These are phyloP conservation scores for Amanita rimosa DNA, from an alignment of 768 basidiomycete genomes.

Conservation along the genomic window DNA sequence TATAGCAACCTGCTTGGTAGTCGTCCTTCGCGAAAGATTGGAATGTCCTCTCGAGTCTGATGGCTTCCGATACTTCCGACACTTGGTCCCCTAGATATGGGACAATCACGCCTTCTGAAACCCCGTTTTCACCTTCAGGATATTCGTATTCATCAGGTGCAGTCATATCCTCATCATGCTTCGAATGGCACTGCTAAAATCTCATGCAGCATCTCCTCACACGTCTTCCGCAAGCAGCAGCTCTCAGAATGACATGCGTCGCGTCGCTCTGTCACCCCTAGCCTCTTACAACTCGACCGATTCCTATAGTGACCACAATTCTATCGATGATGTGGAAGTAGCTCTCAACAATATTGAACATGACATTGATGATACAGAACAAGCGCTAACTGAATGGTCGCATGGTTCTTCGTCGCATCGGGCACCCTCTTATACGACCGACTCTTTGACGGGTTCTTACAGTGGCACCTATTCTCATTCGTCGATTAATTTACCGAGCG, in stretches of 20 bases:
- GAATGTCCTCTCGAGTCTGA: slow-evolving; percentile 11
- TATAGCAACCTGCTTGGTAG: slow-evolving; percentile 4
- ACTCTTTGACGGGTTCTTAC: slow-evolving; percentile 27
- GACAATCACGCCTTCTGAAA: slow-evolving; percentile 42
- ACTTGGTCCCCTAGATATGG: slow-evolving; percentile 54
- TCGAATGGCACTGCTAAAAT: slow-evolving; percentile 1
- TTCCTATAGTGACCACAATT: slow-evolving; percentile 41
- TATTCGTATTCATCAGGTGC: slow-evolving; percentile 45
- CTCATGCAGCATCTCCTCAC: slow-evolving; percentile 28
- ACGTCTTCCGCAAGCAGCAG: slow-evolving; percentile 39
- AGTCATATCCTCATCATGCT: slow-evolving; percentile 21
- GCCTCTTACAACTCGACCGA: slow-evolving; percentile 24
- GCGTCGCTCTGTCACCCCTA: slow-evolving; percentile 44
- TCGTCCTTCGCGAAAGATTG: slow-evolving; percentile 1
- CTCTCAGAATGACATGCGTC: slow-evolving; percentile 36
- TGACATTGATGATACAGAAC: slow-evolving; percentile 54
- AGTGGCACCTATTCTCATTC: slow-evolving; percentile 33
- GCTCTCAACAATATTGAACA: slow-evolving; percentile 56
- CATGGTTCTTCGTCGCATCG: slow-evolving; percentile 30
- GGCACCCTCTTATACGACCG: slow-evolving; percentile 27
- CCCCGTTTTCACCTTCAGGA: slow-evolving; percentile 49
- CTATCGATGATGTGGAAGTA: slow-evolving; percentile 64
- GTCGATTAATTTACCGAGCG: slow-evolving; percentile 31
- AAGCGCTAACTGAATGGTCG: slow-evolving; percentile 59
- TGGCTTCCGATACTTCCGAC: slow-evolving; percentile 31